Base-by-base conservation (phyloP, 108 stramenopile genomes). In the Skeletonema grethae region DNA sequence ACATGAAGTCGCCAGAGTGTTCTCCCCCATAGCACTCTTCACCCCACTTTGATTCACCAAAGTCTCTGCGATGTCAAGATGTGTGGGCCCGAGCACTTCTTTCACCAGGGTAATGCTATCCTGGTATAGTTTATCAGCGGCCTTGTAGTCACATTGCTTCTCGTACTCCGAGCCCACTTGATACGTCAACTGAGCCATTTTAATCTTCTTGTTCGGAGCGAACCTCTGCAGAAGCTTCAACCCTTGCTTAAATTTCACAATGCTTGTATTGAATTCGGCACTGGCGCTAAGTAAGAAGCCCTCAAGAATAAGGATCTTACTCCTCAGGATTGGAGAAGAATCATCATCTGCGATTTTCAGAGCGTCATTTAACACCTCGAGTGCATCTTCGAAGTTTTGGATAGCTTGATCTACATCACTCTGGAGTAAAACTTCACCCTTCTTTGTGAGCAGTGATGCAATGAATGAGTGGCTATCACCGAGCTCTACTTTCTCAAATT, bases 31-130 rank as follows among this genome's bases (percentile, higher is more conserved):
- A 7, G 62, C 29, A 35, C 25, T 45, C 56, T 69, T 57, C 15
- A 69, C 57, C 34, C 67, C 39, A 8, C 87, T 79, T 68, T 87
- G 85, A 46, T 85, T 85, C 57, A 87, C 86, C 39, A 92, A 59
- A 50, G 85, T 89, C 41, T 79, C 76, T 16, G 91, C 91, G 18
- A 92, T 87, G 63, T 92, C 91, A 25, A 88, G 67, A 69, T 92
- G 88, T 39, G 84, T 80, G 63, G 79, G 82, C 4, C 89, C 88
- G 22, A 90, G 77, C 9, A 86, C 86, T 65, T 84, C 84, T 46
- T 86, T 79, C 8, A 82, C 65, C 13, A 85, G 77, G 38, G 75
- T 66, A 9, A 92, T 66, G 65, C 85, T 86, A 56, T 92, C 91
- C 61, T 89, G 74, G 48, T 84, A 90, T 25, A 85, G 55, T 56